A percentile compares a stretch with the other conserved stretches of the same genome.
Evolutionary conservation across 2,329 filamentous ascomycete species (phyloP).

Genomic region (Fusarium sp.): DNA sequence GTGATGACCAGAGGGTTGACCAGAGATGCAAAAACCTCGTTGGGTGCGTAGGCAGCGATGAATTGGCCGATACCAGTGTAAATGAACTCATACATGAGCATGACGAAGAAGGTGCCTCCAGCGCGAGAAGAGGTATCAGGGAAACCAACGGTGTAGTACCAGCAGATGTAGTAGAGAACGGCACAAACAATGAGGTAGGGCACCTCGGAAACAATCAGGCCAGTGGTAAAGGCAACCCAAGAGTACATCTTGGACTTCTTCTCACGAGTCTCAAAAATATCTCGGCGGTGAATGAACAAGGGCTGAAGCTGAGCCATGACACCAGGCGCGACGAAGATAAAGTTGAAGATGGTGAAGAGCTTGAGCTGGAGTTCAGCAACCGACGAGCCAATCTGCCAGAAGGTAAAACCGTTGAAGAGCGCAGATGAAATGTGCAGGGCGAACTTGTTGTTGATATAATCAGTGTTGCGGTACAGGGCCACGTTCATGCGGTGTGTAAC

Average conservation of each 20-base stretch:
- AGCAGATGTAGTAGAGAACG: slow-evolving; percentile 66
- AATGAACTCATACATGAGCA: slow-evolving; percentile 72
- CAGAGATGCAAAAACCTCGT: slow-evolving; percentile 71
- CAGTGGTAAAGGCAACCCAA: slow-evolving; percentile 72
- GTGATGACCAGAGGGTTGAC: slow-evolving; percentile 70
- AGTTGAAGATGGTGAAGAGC: slow-evolving; percentile 74
- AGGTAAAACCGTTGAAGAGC: slow-evolving; percentile 74
- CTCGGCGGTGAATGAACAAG: slow-evolving; percentile 62
- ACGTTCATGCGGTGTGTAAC: slow-evolving; percentile 75
- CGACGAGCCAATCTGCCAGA: slow-evolving; percentile 70
- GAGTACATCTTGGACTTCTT: slow-evolving; percentile 70
- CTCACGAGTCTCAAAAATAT: slow-evolving; percentile 65
- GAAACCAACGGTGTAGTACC: slow-evolving; percentile 72
- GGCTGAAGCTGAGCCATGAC: slow-evolving; percentile 66
- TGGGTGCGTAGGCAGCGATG: slow-evolving; percentile 74
- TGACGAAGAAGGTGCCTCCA: slow-evolving; percentile 67
- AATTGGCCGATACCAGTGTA: slow-evolving; percentile 75
- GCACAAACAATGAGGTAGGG: slow-evolving; percentile 62
- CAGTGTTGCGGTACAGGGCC: slow-evolving; percentile 75
- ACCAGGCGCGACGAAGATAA: slow-evolving; percentile 73
- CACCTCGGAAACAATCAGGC: slow-evolving; percentile 64
- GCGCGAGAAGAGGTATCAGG: slow-evolving; percentile 60
- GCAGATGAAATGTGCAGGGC: slow-evolving; percentile 67
- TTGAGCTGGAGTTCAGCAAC: slow-evolving; percentile 67
- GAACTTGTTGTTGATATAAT: slow-evolving; percentile 77